These are phyloP conservation scores for Paecilomyces fulvus DNA, from an alignment of 2,329 filamentous ascomycete species.

Conservation along the genomic window DNA sequence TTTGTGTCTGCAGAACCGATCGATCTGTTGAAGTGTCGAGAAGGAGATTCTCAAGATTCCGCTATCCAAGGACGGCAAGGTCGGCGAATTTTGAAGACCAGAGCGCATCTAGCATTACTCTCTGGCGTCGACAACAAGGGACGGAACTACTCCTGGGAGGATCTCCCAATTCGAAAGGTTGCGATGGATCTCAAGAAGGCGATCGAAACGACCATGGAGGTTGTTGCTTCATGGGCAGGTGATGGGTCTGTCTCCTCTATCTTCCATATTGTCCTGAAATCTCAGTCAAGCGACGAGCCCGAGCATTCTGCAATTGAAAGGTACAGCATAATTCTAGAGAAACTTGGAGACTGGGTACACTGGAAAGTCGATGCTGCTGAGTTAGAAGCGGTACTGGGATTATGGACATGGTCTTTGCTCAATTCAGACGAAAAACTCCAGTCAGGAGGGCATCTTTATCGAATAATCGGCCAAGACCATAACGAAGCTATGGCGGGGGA, in stretches of 20 bases:
- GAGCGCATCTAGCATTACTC: conserved; percentile 15
- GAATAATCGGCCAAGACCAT: conserved; percentile 14
- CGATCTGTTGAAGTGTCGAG: background rate
- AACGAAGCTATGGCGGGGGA: conserved; percentile 12
- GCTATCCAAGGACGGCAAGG: background rate
- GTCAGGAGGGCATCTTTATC: conserved; percentile 7
- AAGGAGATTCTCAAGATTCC: background rate
- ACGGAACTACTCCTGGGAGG: conserved; percentile 14
- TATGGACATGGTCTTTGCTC: conserved; percentile 24
- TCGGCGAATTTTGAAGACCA: conserved; percentile 11
- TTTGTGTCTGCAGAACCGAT: conserved; percentile 3
- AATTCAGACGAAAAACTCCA: conserved; percentile 12
- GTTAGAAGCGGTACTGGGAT: conserved; percentile 24
- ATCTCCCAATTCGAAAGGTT: conserved; percentile 18
- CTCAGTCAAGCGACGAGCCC: background rate
- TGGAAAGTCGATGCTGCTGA: conserved; percentile 19
- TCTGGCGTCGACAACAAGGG: conserved; percentile 7
- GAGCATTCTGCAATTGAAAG: conserved; percentile 3
- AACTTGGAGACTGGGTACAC: conserved; percentile 13
- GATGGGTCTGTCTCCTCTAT: conserved; percentile 1
- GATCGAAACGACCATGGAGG: conserved; percentile 21
- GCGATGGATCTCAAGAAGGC: conserved; percentile 13
- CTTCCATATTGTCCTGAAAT: conserved; percentile 15
- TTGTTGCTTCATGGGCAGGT: conserved; percentile 16
- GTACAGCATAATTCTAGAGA: conserved; percentile 10